phyloP scores from a whole-genome alignment of 2,329 filamentous ascomycete species.

The Calonectria honghensis region DNA sequence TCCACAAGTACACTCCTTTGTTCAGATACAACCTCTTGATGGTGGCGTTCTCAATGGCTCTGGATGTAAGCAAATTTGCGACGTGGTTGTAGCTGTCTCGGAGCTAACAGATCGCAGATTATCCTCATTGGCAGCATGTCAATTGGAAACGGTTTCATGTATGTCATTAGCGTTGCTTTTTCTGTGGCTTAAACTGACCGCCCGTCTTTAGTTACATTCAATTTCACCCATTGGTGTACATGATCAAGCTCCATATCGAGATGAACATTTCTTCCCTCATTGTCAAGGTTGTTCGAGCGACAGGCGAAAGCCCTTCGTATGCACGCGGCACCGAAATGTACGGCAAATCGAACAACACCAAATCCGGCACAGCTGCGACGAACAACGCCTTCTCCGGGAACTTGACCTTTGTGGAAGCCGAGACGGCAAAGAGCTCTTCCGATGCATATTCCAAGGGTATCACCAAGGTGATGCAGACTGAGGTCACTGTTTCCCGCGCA shows the following conservation, averaged over 20 bases:
- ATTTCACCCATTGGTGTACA: constrained; percentile 53
- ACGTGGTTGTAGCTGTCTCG: not conserved
- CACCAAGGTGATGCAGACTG: constrained; percentile 51
- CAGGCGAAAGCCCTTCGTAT: constrained; percentile 49
- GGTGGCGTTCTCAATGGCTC: constrained; percentile 68
- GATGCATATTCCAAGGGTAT: constrained; percentile 42
- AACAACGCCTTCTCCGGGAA: constrained; percentile 33
- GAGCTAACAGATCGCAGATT: constrained; percentile 32
- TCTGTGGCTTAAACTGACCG: constrained; percentile 2
- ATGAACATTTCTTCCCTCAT: constrained; percentile 53
- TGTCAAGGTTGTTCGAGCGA: constrained; percentile 50
- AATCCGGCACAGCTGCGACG: not conserved
- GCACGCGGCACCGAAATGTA: constrained; percentile 45
- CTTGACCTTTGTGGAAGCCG: constrained; percentile 33
- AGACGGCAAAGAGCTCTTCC: not conserved
- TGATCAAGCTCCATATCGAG: constrained; percentile 53
- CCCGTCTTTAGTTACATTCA: constrained; percentile 46
- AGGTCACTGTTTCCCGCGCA: constrained; percentile 46
- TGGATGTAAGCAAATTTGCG: constrained; percentile 68
- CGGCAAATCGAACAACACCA: constrained; percentile 37
- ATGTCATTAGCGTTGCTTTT: not conserved
- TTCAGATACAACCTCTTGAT: constrained; percentile 37
- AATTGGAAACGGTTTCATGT: constrained; percentile 35
- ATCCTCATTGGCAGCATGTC: constrained; percentile 48
- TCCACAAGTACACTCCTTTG: constrained; percentile 73